Evolutionary conservation across 2,329 filamentous ascomycete species (phyloP).

Genomic region (Xylariaceae sp.): DNA sequence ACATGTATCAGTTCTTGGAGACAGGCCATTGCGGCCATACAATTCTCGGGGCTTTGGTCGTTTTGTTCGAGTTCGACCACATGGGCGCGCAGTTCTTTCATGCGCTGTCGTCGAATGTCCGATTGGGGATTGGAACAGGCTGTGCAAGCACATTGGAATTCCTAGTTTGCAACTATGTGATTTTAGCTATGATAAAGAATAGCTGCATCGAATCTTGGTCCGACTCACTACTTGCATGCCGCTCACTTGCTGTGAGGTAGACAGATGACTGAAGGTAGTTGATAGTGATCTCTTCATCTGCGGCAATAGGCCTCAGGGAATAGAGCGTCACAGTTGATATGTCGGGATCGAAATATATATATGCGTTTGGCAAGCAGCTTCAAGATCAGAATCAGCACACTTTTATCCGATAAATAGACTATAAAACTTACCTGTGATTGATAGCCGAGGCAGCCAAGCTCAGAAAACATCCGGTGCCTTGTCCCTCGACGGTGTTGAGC

Average conservation of each 20-base stretch:
- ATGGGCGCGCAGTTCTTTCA: no score
- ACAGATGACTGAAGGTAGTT: neutral
- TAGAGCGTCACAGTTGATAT: neutral
- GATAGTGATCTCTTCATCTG: neutral
- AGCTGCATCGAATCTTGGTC: no score
- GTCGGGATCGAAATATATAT: neutral
- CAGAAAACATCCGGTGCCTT: neutral
- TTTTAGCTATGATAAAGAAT: no score
- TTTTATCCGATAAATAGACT: neutral
- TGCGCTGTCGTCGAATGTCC: no score
- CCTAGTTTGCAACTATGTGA: no score
- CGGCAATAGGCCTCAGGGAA: neutral
- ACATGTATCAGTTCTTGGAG: no score
- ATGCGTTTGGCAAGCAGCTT: neutral
- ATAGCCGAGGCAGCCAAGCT: neutral
- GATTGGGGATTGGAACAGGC: no score
- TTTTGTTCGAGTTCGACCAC: no score
- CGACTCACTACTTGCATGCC: neutral
- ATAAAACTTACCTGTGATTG: neutral
- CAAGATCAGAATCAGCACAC: neutral
- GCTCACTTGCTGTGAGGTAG: neutral
- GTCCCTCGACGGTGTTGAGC: neutral
- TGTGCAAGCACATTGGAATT: no score
- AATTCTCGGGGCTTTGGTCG: no score
- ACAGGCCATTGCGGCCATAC: no score